These are phyloP conservation scores for Neonectria faginata DNA, from an alignment of 2,329 filamentous ascomycete genomes.

Conservation along the genomic window DNA sequence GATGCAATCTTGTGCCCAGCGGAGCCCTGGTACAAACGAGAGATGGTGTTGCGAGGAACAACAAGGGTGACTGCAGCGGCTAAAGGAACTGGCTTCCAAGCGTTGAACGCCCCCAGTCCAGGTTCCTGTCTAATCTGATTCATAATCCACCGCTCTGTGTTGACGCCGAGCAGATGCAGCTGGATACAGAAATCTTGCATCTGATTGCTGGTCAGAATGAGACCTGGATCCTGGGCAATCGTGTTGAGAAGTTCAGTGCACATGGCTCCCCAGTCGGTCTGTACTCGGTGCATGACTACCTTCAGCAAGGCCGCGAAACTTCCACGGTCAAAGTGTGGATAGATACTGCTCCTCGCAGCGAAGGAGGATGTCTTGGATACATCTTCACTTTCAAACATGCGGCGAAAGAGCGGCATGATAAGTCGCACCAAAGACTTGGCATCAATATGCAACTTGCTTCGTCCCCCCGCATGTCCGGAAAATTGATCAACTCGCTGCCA, in stretches of 20 bases:
- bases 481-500: conserved; percentile 54
- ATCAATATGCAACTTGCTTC: conserved; percentile 49
- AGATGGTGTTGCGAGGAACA: conserved; percentile 48
- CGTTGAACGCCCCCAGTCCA: conserved; percentile 46
- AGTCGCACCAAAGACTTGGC: conserved; percentile 52
- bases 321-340: conserved; percentile 52
- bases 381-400: conserved; percentile 60
- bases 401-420: conserved; percentile 56
- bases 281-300: conserved; percentile 49
- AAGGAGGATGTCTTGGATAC: conserved; percentile 29
- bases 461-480: conserved; percentile 35
- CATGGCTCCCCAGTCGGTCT: conserved; percentile 50
- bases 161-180: conserved; percentile 51
- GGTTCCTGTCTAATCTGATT: conserved; percentile 37
- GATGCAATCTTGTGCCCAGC: conserved; percentile 34
- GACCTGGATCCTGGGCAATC: conserved; percentile 47
- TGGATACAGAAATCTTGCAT: conserved; percentile 52
- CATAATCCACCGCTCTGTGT: conserved; percentile 48
- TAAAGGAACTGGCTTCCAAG: conserved; percentile 54
- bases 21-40: conserved; percentile 43
- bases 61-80: conserved; percentile 53
- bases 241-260: conserved; percentile 46
- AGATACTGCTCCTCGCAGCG: conserved; percentile 29
- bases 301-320: conserved; percentile 56
- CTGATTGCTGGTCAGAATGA: conserved; percentile 48